Evolutionary conservation across 768 basidiomycete species (phyloP), one percentile per base, ranked within the genome.

Genomic region (Austroboletus eburneus): DNA sequence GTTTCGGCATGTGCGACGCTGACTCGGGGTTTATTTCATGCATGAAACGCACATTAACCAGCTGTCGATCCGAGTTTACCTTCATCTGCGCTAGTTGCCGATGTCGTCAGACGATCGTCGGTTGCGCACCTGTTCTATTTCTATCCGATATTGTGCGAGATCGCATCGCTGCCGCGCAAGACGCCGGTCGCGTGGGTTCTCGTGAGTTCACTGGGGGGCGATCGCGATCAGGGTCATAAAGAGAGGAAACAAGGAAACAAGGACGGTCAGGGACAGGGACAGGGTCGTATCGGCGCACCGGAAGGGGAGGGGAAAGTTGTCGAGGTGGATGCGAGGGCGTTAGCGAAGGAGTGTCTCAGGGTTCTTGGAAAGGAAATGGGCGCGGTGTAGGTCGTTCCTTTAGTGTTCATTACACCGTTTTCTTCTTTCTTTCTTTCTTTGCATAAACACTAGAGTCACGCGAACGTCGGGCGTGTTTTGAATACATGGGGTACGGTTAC

Each of bases 81-180:
- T 1, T 77, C 83, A 0, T 68, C 78, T 12, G 68, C 70, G 12
- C 69, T 88, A 3, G 74, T 94, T 18, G 72, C 82, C 1, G 83
- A 91, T 49, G 79, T 85, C 1, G 79, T 86, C 12, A 80, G 79
- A 54, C 80, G 87, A 1, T 93, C 93, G 2, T 64, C 80, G 0
- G 75, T 81, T 14, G 91, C 87, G 0, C 93, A 95, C 57, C 69
- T 98, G 10, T 95, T 95, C 75, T 83, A 92, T 59, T 83, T 95
- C 48, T 94, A 94, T 58, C 70, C 80, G 0, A 68, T 87, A 2
- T 64, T 96, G 4, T 86, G 87, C 55, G 83, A 91, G 56, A 84
- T 95, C 39, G 83, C 79, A 8, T 81, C 90, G 2, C 77, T 85
- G 45, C 80, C 86, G 1, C 72, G 82, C 23, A 79, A 75, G 55